Percentiles rank a stretch among this genome's conserved stretches.
phyloP scores from a whole-genome alignment of 2,329 filamentous ascomycete genomes.

The Neopestalotiopsis rosae region DNA sequence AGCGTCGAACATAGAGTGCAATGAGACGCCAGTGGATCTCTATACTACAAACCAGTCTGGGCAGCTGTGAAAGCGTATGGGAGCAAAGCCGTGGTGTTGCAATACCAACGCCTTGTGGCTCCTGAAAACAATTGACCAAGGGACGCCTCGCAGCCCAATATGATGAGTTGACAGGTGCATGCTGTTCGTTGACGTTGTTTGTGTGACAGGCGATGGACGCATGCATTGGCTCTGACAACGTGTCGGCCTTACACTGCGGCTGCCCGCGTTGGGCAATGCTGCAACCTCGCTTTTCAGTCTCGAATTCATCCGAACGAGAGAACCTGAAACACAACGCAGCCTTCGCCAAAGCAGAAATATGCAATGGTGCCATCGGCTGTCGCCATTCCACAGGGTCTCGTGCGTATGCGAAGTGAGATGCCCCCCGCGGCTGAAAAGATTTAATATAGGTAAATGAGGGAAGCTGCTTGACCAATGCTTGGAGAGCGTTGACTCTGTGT shows the following conservation, averaged over 20 bases:
- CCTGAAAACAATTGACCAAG: not conserved
- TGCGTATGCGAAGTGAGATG: not conserved
- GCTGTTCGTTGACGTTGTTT: not conserved
- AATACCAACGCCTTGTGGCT: not conserved
- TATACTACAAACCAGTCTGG: not conserved
- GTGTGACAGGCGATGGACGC: not conserved
- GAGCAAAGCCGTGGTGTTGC: not conserved
- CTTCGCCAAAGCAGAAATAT: slow-evolving; percentile 9
- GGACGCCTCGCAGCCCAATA: not conserved
- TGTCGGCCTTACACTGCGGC: slow-evolving; percentile 10
- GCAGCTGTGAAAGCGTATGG: not conserved
- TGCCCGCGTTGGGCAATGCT: slow-evolving; percentile 12
- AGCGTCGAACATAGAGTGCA: slow-evolving; percentile 7
- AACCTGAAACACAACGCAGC: slow-evolving; percentile 18
- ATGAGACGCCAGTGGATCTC: slow-evolving; percentile 4
- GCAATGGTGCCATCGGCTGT: slow-evolving; percentile 13
- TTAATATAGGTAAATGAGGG: not conserved
- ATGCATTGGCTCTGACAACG: slow-evolving; percentile 8
- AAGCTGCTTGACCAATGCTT: too few species aligned
- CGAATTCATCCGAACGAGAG: slow-evolving; percentile 7
- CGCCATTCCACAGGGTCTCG: not conserved
- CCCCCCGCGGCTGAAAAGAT: not conserved
- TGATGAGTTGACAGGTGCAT: not conserved
- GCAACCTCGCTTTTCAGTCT: not conserved
- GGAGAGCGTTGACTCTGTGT: too few species aligned